Conservation (phyloP, 345 rosid genomes). For the Linum usitatissimum region DNA sequence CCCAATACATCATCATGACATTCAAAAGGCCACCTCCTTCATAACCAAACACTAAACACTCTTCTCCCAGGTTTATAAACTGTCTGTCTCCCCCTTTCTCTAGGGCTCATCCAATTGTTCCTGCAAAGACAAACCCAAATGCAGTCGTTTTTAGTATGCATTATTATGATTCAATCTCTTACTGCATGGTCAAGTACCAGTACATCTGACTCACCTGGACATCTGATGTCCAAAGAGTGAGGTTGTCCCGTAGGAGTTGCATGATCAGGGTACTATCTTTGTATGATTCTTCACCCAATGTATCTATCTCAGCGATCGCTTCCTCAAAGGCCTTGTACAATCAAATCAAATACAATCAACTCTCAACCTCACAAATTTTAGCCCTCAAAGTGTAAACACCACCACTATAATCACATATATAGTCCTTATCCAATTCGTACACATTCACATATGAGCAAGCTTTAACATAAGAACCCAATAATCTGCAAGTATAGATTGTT, state of each 20-base stretch:
- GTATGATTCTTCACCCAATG: constrained; percentile 92
- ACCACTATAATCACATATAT: no score
- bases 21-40: constrained; percentile 62
- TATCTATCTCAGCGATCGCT: constrained; percentile 91
- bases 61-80: neutral
- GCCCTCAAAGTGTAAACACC: no score
- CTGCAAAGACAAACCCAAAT: constrained; percentile 24
- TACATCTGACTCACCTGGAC: constrained; percentile 44
- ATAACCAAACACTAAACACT: constrained; percentile 28
- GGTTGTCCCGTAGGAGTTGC: constrained; percentile 91
- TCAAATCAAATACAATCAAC: neutral
- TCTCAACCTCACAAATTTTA: no score
- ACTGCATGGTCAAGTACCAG: no score
- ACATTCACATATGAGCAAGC: no score
- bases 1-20: constrained; percentile 28
- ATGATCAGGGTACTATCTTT: constrained; percentile 97
- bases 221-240: constrained; percentile 97
- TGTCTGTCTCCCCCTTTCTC: constrained; percentile 11
- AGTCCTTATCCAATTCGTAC: no score
- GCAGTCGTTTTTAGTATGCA: neutral
- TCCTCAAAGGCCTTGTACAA: constrained; percentile 75
- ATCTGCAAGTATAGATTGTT: no score
- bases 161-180: no score
- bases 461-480: no score
- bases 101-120: constrained; percentile 74